Evolutionary conservation across 2,329 filamentous ascomycete genomes (phyloP), one percentile per base, ranked within the genome.

Genomic region (Exophiala calicioides): DNA sequence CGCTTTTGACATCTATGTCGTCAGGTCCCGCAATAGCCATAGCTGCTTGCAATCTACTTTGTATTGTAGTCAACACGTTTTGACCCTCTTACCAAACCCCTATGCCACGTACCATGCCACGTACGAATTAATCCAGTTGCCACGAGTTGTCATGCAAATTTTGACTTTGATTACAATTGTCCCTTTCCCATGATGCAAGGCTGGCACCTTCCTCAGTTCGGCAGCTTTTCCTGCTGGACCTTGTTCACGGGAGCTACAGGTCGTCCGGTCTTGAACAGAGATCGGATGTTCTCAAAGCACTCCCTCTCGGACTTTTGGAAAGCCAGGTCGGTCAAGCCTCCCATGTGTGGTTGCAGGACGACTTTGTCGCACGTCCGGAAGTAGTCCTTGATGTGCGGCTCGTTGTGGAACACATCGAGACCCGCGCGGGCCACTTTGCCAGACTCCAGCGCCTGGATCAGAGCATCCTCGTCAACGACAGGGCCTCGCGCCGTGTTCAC

Each of bases 401-500:
- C 33, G 15, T 40, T 29, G 15, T 47, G 35, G 16, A 41, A 41
- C n/a, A 47, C 44, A 27, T 47, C 44, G 16, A 79, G 47, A 0
- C 76, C 77, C 1, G 72, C 74, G 4, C 71, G 60, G 1, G 62
- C 62, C 2, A 78, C 51, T 34, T 74, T 71, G 0, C 74, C 73
- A 4, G 58, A 66, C 43, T 75, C 67, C 3, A 79, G 52, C 0
- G 74, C 76, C 9, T 62, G 57, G 3, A 74, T 65, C 13, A 79
- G 56, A 0, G 75, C 74, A 3, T 60, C 56, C 52, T 78, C 74
- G 45, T 79, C 68, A 1, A 79, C 61, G 3, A 79, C 60, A 9
- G 67, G 67, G 0, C 76, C 76, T 0, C 76, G 66, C 0, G 74
- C 71, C 0, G 76, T 78, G 54, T 79, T 79, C 16, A 79, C 63